phyloP scores from a whole-genome alignment of 305 asterid species.

The Fraxinus angustifolia region DNA sequence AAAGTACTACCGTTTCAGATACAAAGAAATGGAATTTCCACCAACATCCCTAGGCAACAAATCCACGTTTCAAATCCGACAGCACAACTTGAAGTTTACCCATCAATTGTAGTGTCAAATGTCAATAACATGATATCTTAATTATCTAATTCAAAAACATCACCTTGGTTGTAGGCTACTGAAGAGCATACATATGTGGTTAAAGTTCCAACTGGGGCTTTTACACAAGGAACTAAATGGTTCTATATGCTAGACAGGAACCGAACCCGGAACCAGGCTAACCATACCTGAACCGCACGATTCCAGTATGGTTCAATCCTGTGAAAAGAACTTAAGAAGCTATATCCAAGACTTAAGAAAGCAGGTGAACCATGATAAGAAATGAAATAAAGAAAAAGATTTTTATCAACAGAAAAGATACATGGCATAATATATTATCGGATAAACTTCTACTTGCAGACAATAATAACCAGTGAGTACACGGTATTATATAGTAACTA shows the following conservation, averaged over 20 bases:
- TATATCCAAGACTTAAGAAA: background rate
- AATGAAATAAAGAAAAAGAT: background rate
- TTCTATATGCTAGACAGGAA: background rate
- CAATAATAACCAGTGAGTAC: background rate
- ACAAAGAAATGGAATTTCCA: background rate
- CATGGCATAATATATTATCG: background rate
- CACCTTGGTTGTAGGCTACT: background rate
- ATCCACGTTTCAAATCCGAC: background rate
- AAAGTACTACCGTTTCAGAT: background rate
- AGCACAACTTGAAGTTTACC: background rate
- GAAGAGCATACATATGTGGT: background rate
- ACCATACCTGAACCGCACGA: background rate
- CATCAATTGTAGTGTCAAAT: background rate
- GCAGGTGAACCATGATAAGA: background rate
- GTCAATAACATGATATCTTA: background rate
- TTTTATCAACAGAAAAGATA: background rate
- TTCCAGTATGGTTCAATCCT: background rate
- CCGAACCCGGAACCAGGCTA: background rate
- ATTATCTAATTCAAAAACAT: background rate
- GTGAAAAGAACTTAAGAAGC: background rate
- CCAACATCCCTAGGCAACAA: background rate
- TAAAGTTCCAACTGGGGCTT: background rate
- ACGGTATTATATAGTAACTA: background rate
- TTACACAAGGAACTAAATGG: background rate
- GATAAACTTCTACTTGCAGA: background rate